Evolutionary conservation across 2,329 filamentous ascomycete species (phyloP).

Genomic region (Venturia aucupariae): DNA sequence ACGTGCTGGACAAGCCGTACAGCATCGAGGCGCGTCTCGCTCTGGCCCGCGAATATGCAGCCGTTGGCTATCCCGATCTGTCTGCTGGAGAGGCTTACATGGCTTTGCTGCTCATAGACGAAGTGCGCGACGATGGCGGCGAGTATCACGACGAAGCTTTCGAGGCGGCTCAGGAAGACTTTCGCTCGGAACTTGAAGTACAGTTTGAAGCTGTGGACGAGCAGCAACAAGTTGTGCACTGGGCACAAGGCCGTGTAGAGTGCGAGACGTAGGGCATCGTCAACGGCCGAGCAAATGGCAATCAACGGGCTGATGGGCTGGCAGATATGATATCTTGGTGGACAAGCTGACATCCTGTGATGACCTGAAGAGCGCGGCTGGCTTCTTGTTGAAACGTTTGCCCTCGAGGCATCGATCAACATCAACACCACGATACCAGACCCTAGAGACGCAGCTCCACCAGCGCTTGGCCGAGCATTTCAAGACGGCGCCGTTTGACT

Average conservation of each 20-base stretch:
- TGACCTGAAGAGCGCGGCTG: neutral
- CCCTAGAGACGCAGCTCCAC: neutral
- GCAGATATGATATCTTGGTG: constrained; percentile 10
- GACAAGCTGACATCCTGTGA: neutral
- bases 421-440: neutral
- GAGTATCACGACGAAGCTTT: constrained; percentile 68
- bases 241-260: neutral
- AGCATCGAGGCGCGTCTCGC: constrained; percentile 35
- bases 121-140: constrained; percentile 65
- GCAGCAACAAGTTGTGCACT: neutral
- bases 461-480: neutral
- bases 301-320: neutral
- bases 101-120: constrained; percentile 78
- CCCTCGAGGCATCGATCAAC: neutral
- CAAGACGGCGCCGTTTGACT: neutral
- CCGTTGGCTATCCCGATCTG: constrained; percentile 79
- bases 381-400: neutral
- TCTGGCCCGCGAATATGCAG: constrained; percentile 61
- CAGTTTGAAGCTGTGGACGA: neutral
- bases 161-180: constrained; percentile 31
- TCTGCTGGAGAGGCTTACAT: constrained; percentile 85
- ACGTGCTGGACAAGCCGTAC: neutral
- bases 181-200: neutral
- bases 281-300: neutral
- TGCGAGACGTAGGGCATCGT: constrained; percentile 6